Evolutionary conservation across 345 rosid genomes (phyloP).

Genomic region (Eucalyptus leucophloia): DNA sequence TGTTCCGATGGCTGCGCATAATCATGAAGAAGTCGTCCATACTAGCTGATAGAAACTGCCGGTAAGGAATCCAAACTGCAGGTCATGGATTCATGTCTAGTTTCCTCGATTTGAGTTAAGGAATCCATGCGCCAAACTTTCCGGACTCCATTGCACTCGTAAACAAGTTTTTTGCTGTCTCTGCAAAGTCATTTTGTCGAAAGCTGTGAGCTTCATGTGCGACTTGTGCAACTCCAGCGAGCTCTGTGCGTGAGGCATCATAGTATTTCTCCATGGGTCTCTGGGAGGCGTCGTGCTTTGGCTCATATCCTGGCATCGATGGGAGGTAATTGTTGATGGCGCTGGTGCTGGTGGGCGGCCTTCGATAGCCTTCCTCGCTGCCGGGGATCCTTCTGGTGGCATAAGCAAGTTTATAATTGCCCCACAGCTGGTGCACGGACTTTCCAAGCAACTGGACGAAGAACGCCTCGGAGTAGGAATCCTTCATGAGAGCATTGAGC

Average conservation of each 20-base stretch:
- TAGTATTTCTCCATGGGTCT: too few species aligned
- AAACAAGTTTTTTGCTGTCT: too few species aligned
- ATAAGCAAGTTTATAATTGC: neutral
- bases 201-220: too few species aligned
- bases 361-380: neutral
- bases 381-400: neutral
- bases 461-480: neutral
- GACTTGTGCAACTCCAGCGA: too few species aligned
- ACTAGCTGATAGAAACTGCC: neutral
- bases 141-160: too few species aligned
- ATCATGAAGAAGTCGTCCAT: neutral
- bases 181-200: too few species aligned
- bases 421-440: neutral
- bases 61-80: neutral
- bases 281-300: too few species aligned
- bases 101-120: too few species aligned
- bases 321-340: neutral
- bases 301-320: neutral
- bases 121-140: too few species aligned
- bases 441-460: neutral
- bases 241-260: too few species aligned
- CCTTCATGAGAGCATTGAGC: neutral
- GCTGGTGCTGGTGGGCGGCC: neutral
- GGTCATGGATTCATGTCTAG: neutral
- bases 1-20: neutral